Percentiles rank a stretch among this genome's conserved stretches.
phyloP scores from a whole-genome alignment of 495 filamentous ascomycete genomes.

The Podospora anserina region DNA sequence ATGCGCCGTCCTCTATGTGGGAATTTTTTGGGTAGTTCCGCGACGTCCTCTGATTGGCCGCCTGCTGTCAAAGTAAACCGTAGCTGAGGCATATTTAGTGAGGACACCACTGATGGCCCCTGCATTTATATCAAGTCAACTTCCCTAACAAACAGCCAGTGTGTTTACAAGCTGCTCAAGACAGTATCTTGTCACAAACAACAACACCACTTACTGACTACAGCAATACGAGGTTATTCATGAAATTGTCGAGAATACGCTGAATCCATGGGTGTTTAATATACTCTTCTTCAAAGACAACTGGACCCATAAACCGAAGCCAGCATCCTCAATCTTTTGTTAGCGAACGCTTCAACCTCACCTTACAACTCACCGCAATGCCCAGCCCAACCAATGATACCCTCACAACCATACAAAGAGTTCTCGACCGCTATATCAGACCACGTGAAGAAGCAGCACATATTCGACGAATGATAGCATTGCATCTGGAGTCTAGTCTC shows the following conservation, averaged over 20 bases:
- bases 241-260: not conserved
- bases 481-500: constrained; percentile 38
- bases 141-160: not conserved
- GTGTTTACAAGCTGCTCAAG: not conserved
- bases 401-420: constrained; percentile 25
- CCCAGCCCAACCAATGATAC: constrained; percentile 16
- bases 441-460: constrained; percentile 42
- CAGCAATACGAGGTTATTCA: not conserved
- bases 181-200: no score
- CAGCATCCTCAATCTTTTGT: no score
- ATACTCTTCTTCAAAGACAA: no score
- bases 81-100: constrained; percentile 6
- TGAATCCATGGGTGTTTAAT: not conserved
- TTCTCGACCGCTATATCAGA: constrained; percentile 39
- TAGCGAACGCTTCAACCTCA: not conserved
- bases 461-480: constrained; percentile 42
- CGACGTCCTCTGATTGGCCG: not conserved
- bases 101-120: not conserved
- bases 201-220: not conserved
- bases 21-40: not conserved
- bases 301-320: not conserved
- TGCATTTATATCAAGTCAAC: not conserved
- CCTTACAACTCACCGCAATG: not conserved
- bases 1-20: not conserved
- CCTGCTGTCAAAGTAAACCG: constrained; percentile 8